Conservation (phyloP, 495 filamentous ascomycete species). For the Aspergillus leporis region DNA sequence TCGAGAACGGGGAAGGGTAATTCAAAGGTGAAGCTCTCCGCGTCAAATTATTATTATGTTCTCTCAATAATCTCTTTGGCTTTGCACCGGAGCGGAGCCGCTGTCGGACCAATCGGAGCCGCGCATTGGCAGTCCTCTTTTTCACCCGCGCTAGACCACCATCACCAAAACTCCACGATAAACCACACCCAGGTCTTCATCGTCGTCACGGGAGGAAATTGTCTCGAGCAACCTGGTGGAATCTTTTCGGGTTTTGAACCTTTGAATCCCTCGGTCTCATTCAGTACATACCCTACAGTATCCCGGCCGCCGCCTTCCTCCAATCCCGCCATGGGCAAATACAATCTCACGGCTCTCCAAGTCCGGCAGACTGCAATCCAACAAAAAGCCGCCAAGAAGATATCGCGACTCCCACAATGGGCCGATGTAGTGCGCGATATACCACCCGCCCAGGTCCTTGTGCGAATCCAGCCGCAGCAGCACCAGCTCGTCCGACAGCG, state of each 20-base stretch:
- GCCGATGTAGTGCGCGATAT: conserved; percentile 68
- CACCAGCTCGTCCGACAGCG: conserved; percentile 58
- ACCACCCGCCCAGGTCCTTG: conserved; percentile 76
- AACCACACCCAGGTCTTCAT: not conserved
- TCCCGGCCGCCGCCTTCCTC: conserved; percentile 6
- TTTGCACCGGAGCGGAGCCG: conserved; percentile 41
- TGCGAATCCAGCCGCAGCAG: conserved; percentile 66
- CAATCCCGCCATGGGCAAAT: conserved; percentile 58
- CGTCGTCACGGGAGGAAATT: not conserved
- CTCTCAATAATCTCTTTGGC: conserved; percentile 27
- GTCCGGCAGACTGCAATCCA: conserved; percentile 67
- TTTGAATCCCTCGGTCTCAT: not conserved
- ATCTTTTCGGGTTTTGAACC: not conserved
- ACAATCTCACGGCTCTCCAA: conserved; percentile 70
- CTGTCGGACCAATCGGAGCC: conserved; percentile 42
- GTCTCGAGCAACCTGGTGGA: not conserved
- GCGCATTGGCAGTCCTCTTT: conserved; percentile 40
- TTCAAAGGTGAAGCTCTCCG: conserved; percentile 21
- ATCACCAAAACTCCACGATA: conserved; percentile 6
- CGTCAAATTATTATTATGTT: conserved; percentile 23
- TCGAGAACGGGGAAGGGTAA: conserved; percentile 10
- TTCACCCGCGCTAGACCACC: conserved; percentile 27
- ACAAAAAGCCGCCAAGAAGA: conserved; percentile 53
- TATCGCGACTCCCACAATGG: conserved; percentile 67
- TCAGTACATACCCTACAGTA: not conserved